phyloP scores from a whole-genome alignment of 2,329 filamentous ascomycete species.

The Penicillium nordicum region DNA sequence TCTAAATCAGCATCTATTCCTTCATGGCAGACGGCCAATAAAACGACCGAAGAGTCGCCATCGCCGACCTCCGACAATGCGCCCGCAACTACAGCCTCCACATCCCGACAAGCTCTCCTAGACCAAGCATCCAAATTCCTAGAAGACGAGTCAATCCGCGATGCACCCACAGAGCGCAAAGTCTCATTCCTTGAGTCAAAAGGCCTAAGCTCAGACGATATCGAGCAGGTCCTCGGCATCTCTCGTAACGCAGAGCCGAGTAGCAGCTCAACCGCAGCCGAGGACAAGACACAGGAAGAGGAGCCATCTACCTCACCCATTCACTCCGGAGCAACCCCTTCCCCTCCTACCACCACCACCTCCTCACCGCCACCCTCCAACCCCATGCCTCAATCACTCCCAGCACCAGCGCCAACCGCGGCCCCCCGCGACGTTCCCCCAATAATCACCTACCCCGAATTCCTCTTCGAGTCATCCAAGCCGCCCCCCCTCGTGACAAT shows the following conservation, averaged over 20 bases:
- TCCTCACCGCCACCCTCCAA: constrained; percentile 11
- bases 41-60: constrained; percentile 32
- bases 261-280: constrained; percentile 13
- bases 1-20: constrained; percentile 38
- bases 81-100: constrained; percentile 13
- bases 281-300: constrained; percentile 13
- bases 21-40: constrained; percentile 36
- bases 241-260: constrained; percentile 33
- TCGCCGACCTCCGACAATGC: constrained; percentile 27
- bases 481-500: constrained; percentile 60
- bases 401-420: constrained; percentile 14
- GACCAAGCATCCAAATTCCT: constrained; percentile 75
- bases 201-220: constrained; percentile 64
- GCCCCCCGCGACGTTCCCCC: constrained; percentile 50
- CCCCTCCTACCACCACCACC: constrained; percentile 3
- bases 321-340: constrained; percentile 7
- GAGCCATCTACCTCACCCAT: constrained; percentile 4
- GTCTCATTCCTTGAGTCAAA: constrained; percentile 73
- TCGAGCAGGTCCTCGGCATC: constrained; percentile 61
- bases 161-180: constrained; percentile 69
- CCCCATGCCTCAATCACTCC: constrained; percentile 17
- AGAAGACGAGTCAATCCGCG: constrained; percentile 66
- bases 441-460: constrained; percentile 66
- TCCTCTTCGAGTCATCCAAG: constrained; percentile 57
- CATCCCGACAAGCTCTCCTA: constrained; percentile 42